These are phyloP conservation scores for Castanospermum australe DNA, from an alignment of 306 rosid genomes.

Conservation along the genomic window DNA sequence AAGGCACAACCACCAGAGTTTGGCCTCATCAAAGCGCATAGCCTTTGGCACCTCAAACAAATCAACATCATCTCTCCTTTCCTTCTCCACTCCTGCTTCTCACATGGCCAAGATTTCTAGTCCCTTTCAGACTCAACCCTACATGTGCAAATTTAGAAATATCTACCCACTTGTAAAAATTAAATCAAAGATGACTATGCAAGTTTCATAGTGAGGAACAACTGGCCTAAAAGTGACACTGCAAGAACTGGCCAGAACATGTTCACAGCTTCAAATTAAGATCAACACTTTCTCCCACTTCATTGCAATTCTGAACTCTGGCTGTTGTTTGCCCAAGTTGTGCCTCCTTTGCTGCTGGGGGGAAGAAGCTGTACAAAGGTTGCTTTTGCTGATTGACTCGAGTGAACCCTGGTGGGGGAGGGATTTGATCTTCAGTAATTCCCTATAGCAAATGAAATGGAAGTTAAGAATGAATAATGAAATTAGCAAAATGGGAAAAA, in stretches of 20 bases:
- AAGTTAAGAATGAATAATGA: slow-evolving; percentile 19
- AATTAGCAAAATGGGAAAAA: neutral
- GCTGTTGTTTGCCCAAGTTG: slow-evolving; percentile 37
- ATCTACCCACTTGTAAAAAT: slow-evolving; percentile 28
- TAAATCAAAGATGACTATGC: slow-evolving; percentile 1
- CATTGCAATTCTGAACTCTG: slow-evolving; percentile 35
- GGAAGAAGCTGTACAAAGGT: slow-evolving; percentile 52
- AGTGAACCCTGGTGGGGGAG: slow-evolving; percentile 27
- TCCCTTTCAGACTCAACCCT: slow-evolving; percentile 37
- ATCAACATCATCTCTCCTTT: slow-evolving; percentile 23
- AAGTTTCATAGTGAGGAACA: slow-evolving; percentile 35
- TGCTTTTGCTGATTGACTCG: slow-evolving; percentile 39
- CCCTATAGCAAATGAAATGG: slow-evolving; percentile 39
- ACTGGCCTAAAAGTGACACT: slow-evolving; percentile 29
- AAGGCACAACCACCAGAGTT: slow-evolving; percentile 8
- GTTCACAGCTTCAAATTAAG: slow-evolving; percentile 72
- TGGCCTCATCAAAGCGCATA: slow-evolving; percentile 14
- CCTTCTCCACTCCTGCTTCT: slow-evolving; percentile 17
- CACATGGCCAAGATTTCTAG: slow-evolving; percentile 47
- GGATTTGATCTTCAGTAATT: slow-evolving; percentile 33
- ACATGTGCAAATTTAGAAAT: slow-evolving; percentile 43
- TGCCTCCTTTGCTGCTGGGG: slow-evolving; percentile 41
- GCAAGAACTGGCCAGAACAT: neutral
- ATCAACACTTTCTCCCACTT: slow-evolving; percentile 54
- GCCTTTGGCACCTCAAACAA: slow-evolving; percentile 7